Conservation (phyloP, 2,329 filamentous ascomycete species). For the Parastagonospora avenae region DNA sequence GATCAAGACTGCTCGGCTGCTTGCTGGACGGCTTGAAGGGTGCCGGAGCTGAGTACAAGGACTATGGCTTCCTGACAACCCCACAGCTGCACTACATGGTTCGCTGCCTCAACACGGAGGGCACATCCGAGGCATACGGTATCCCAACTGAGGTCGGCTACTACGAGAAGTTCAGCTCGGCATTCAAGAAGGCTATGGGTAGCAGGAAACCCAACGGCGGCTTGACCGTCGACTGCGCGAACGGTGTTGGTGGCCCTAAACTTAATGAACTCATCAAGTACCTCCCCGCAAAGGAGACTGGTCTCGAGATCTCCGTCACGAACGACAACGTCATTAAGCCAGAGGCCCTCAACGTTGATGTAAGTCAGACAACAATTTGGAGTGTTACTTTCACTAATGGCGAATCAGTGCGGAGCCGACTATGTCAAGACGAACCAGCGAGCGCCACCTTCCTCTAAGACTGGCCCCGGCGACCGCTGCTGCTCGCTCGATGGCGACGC, state of each 20-base stretch:
- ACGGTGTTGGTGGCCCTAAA: constrained; percentile 94
- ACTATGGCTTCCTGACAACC: constrained; percentile 91
- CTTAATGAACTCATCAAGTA: constrained; percentile 84
- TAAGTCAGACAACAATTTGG: constrained; percentile 49
- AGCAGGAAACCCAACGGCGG: constrained; percentile 71
- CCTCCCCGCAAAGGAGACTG: constrained; percentile 69
- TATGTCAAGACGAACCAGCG: constrained; percentile 97
- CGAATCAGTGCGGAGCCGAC: constrained; percentile 81
- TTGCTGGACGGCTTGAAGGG: constrained; percentile 80
- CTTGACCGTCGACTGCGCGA: constrained; percentile 91
- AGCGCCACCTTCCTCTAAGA: constrained; percentile 81
- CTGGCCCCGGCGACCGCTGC: constrained; percentile 75
- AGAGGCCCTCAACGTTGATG: constrained; percentile 85
- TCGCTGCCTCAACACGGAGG: constrained; percentile 90
- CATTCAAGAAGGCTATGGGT: constrained; percentile 83
- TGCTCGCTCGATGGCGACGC: constrained; percentile 95
- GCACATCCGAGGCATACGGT: constrained; percentile 85
- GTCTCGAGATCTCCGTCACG: constrained; percentile 81
- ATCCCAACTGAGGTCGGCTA: constrained; percentile 89
- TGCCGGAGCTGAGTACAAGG: constrained; percentile 73
- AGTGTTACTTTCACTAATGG: constrained; percentile 10
- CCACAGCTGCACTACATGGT: constrained; percentile 98
- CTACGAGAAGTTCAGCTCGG: constrained; percentile 86
- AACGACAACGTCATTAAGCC: constrained; percentile 94
- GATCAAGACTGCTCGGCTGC: constrained; percentile 78